These are phyloP conservation scores for Aspergillaceae sp. DNA, from an alignment of 2,329 filamentous ascomycete species.

Conservation along the genomic window DNA sequence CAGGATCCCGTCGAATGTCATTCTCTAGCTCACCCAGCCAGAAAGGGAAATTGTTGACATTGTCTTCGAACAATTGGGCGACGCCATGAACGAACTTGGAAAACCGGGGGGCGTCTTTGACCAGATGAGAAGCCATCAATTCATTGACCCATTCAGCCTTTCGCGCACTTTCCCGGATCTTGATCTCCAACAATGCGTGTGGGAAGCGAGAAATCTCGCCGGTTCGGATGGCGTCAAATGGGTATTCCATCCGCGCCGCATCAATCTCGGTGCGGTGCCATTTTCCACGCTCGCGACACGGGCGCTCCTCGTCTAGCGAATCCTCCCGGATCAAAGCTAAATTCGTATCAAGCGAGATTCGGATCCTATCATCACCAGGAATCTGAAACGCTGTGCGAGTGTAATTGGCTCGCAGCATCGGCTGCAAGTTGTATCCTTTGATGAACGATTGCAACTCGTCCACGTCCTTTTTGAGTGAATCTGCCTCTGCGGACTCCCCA, in stretches of 20 bases:
- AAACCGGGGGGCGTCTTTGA: constrained; percentile 81
- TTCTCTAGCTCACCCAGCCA: constrained; percentile 88
- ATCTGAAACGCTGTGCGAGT: constrained; percentile 94
- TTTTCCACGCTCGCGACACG: constrained; percentile 75
- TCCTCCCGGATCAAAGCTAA: constrained; percentile 75
- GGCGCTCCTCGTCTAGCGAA: constrained; percentile 68
- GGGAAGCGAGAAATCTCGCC: constrained; percentile 89
- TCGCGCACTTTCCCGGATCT: constrained; percentile 57
- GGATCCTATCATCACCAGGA: constrained; percentile 78
- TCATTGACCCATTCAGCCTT: constrained; percentile 82
- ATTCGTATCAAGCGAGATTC: constrained; percentile 87
- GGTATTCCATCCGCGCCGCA: constrained; percentile 69
- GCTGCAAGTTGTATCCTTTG: constrained; percentile 66
- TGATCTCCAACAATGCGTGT: constrained; percentile 85
- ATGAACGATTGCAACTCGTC: constrained; percentile 73
- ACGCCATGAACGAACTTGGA: constrained; percentile 96
- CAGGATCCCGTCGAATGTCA: constrained; percentile 89
- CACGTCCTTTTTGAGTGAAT: constrained; percentile 62
- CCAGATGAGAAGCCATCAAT: constrained; percentile 82
- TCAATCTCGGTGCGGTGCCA: constrained; percentile 95
- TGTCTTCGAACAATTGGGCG: constrained; percentile 84
- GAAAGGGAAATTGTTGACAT: constrained; percentile 93
- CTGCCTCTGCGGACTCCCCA: constrained; percentile 56
- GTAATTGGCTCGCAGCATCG: constrained; percentile 85
- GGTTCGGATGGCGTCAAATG: constrained; percentile 78